These are phyloP conservation scores for Nakazawaea ishiwadae DNA, from an alignment of 805 yeast species.

Conservation along the genomic window DNA sequence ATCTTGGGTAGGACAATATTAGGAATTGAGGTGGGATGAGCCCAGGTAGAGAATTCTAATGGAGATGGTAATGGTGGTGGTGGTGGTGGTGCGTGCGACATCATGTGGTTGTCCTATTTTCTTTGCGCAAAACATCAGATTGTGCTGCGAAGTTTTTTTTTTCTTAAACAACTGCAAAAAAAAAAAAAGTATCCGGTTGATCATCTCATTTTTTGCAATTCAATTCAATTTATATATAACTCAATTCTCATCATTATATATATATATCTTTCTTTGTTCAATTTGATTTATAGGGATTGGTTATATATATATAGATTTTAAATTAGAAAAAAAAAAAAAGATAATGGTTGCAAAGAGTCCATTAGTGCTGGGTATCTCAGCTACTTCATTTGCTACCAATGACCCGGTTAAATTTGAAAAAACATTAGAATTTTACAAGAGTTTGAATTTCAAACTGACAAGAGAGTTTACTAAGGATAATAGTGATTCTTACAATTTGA, in stretches of 20 bases:
- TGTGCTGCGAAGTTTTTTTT: slow-evolving; percentile 1
- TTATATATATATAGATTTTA: background rate
- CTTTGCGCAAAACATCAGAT: background rate
- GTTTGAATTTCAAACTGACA: slow-evolving; percentile 56
- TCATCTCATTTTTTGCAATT: background rate
- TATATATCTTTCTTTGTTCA: background rate
- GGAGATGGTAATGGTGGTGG: background rate
- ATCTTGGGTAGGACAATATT: background rate
- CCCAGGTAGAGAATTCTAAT: too few species aligned
- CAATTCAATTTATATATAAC: too few species aligned
- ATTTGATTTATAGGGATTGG: background rate
- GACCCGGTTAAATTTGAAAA: slow-evolving; percentile 40
- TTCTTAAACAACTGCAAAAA: background rate
- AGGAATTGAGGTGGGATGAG: background rate
- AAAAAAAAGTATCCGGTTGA: background rate
- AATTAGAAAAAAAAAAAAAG: background rate
- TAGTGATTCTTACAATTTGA: slow-evolving; percentile 27
- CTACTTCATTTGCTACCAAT: slow-evolving; percentile 57
- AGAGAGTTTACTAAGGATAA: slow-evolving; percentile 56
- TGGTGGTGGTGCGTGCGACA: background rate
- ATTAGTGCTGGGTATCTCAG: slow-evolving; percentile 36
- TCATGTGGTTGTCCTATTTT: background rate
- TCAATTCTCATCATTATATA: too few species aligned
- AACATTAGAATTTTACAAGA: slow-evolving; percentile 51
- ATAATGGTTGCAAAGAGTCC: slow-evolving; percentile 8